Base-by-base conservation (phyloP, 768 basidiomycete genomes). In the Dictyophora rubrovolvata region DNA sequence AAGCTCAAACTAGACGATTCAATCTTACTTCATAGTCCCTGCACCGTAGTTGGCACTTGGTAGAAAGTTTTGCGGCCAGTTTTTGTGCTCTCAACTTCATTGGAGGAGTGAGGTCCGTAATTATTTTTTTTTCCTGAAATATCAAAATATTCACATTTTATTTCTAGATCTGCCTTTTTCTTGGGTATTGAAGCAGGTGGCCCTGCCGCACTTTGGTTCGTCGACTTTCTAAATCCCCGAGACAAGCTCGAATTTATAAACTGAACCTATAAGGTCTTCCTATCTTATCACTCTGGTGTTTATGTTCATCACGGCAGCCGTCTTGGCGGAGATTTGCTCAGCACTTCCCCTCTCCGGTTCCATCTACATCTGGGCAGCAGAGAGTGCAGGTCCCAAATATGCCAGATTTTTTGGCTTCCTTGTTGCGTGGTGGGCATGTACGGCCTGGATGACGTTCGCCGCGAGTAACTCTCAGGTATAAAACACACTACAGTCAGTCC, bases 371-470 rank as follows among this genome's bases (percentile, higher is more conserved):
- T 95, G 93, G 93, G 89, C 91, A 0, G 92, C 91, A 17, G 92
- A 92, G 67, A 91, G 90, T 66, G 93, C 90, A 5, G 93, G 93
- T 1, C 85, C 85, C 5, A 90, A 89, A 64, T 85, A 89, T 65
- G 90, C 84, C 1, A 79, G 93, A 36, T 87, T 94, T 71, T 81
- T 91, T 63, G 92, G 90, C 0, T 92, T 93, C 72, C 70, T 91
- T 58, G 92, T 93, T 16, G 92, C 92, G 33, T 95, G 89, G 87
- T 95, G 92, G 92, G 77, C 89, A 14, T 86, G 85, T 60, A 93
- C 91, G 1, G 93, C 92, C n/a, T 95, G 93, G 93, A 92, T 92
- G 81, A 94, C 93, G 0, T 95, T 93, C 65, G 78, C 84, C 46
- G 93, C 93, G 9, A 82, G 87, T 23, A 93, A 91, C 67, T 91